phyloP scores from a whole-genome alignment of 805 yeast genomes.

The Ogataea paradorogensis region DNA sequence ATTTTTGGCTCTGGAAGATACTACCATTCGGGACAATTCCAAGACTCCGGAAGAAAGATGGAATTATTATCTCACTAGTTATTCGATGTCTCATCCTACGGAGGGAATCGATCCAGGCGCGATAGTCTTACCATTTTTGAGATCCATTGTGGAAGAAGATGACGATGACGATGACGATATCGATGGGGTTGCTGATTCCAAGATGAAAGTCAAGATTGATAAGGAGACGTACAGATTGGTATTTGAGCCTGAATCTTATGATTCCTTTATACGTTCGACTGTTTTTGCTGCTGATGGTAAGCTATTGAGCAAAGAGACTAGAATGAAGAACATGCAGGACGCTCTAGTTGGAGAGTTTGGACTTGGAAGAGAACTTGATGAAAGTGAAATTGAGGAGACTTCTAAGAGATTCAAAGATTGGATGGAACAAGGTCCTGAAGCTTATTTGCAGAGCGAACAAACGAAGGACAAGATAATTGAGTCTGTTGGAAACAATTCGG shows the following conservation, averaged over 20 bases:
- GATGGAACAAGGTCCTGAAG: slow-evolving; percentile 40
- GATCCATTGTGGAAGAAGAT: slow-evolving; percentile 51
- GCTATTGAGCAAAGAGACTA: slow-evolving; percentile 13
- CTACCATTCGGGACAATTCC: slow-evolving; percentile 68
- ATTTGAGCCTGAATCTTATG: slow-evolving; percentile 76
- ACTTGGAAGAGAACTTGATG: slow-evolving; percentile 50
- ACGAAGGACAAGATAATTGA: slow-evolving; percentile 21
- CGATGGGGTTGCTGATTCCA: slow-evolving; percentile 66
- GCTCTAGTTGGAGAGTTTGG: slow-evolving; percentile 54
- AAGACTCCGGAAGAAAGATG: slow-evolving; percentile 74
- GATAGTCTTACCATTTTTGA: slow-evolving; percentile 76
- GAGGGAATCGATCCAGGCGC: slow-evolving; percentile 86
- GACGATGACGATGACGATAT: slow-evolving; percentile 39
- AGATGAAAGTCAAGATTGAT: slow-evolving; percentile 74
- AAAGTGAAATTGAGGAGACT: slow-evolving; percentile 32
- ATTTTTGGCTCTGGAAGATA: slow-evolving; percentile 82
- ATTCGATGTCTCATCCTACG: slow-evolving; percentile 92
- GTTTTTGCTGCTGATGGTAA: slow-evolving; percentile 37
- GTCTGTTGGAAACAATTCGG: slow-evolving; percentile 11
- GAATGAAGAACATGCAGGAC: slow-evolving; percentile 31
- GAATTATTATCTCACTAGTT: slow-evolving; percentile 91
- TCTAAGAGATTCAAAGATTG: slow-evolving; percentile 35
- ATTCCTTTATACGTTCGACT: slow-evolving; percentile 67
- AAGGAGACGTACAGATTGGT: slow-evolving; percentile 75
- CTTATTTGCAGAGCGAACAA: slow-evolving; percentile 21